Evolutionary conservation across 192 early-diverging fungal genomes (phyloP), one percentile per base, ranked within the genome.

Genomic region (Podila epigama): DNA sequence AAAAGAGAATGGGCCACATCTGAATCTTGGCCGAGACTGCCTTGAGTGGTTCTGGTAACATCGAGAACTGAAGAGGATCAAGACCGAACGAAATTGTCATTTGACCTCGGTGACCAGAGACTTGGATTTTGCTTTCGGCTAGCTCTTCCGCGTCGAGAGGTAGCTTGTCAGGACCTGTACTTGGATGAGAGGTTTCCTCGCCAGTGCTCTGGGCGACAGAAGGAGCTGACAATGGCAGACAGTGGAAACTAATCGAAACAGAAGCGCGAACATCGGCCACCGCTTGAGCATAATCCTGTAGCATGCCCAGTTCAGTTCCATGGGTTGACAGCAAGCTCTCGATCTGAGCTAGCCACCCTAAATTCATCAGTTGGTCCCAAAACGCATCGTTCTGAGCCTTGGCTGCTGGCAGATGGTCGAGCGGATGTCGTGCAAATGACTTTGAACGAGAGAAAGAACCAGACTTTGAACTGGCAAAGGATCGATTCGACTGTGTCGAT

Each of bases 331-430:
- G 53, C 10, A 75, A 51, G 39, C 72, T 75, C 15, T 60, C 60
- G 18, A 75, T 67, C 33, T 75, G 72, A 8, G 51, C 72, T 25
- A 75, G 72, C 72, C 72, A 75, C 33, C 72, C 72, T 10, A 75
- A 53, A 20, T 10, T 68, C 25, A 66, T 39, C 25, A 75, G 51
- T 18, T 75, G 72, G 28, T 68, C 58, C 72, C 72, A 75, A 44
- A 75, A 75, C 13, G 63, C 22, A 1, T 67, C 60, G 29, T 75
- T 75, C 25, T 68, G 65, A 0, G 42, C 34, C 36, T 63, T 75
- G 15, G 65, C 72, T 32, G 15, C 18, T 36, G 72, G 72, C 18
- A 36, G 5, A 13, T 57, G n/a, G 20, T 75, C 72, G 22, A 75
- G 32, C 6, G 60, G 65, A n/a, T 67, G 72, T 11, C 31, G 13